These are phyloP conservation scores for Pseudogymnoascus sp. DNA, from an alignment of 2,329 filamentous ascomycete genomes.

Conservation along the genomic window DNA sequence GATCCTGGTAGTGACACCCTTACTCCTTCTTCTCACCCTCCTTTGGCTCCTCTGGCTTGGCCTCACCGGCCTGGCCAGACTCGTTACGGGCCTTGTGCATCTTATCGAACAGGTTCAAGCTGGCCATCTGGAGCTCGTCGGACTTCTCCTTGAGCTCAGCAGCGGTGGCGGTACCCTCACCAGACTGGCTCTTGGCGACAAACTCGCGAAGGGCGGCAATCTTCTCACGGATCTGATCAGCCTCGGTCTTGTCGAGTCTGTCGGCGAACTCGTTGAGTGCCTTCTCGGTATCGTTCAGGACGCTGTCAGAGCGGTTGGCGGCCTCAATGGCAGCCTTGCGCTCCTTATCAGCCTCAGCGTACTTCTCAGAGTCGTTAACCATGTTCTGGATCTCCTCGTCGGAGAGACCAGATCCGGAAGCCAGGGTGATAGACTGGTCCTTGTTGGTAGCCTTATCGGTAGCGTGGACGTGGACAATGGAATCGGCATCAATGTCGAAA, in stretches of 20 bases:
- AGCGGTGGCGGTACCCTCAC: constrained; percentile 76
- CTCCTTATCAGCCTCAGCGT: constrained; percentile 90
- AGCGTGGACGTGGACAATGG: constrained; percentile 94
- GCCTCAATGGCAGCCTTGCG: constrained; percentile 92
- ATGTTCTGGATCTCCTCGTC: constrained; percentile 93
- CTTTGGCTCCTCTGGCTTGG: constrained; percentile 36
- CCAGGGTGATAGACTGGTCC: constrained; percentile 99
- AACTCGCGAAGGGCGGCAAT: constrained; percentile 77
- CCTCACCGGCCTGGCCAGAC: constrained; percentile 43
- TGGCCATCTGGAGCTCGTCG: constrained; percentile 92
- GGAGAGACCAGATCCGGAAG: constrained; percentile 92
- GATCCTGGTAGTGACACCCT: constrained; percentile 28
- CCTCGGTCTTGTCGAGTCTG: constrained; percentile 93
- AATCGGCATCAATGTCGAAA: constrained; percentile 97
- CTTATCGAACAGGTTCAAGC: constrained; percentile 97
- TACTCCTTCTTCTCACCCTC: constrained; percentile 65
- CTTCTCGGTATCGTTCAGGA: constrained; percentile 97
- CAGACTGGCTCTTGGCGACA: constrained; percentile 88
- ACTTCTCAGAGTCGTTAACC: constrained; percentile 97
- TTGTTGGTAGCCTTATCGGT: constrained; percentile 99
- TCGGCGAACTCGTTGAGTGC: constrained; percentile 94
- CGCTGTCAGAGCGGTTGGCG: constrained; percentile 94
- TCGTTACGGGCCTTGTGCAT: constrained; percentile 93
- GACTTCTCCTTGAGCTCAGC: constrained; percentile 98
- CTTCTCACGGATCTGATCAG: constrained; percentile 90